These are phyloP conservation scores for Phaffia tasmanica DNA, from an alignment of 768 basidiomycete species.

Conservation along the genomic window DNA sequence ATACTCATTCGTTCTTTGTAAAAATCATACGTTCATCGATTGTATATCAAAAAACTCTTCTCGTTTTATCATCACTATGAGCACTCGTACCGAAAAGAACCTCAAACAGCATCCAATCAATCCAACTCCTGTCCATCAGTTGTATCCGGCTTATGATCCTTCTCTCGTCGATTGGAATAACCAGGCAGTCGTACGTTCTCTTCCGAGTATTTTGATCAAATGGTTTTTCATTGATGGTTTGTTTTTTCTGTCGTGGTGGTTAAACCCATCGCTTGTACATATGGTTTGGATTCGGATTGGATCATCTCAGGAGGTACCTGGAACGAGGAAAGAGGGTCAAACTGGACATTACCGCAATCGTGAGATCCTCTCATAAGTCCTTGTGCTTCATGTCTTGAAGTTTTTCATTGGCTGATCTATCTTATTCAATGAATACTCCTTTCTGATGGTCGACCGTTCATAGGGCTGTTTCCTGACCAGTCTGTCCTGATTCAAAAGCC, in stretches of 20 bases:
- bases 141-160: not conserved
- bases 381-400: not conserved
- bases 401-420: not conserved
- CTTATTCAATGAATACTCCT: not conserved
- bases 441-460: not conserved
- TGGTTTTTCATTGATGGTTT: not conserved
- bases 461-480: slow-evolving; percentile 17
- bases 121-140: not conserved
- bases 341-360: slow-evolving; percentile 22
- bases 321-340: slow-evolving; percentile 11
- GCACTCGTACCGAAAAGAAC: not conserved
- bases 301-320: slow-evolving; percentile 16
- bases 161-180: not conserved
- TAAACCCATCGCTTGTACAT: not conserved
- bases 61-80: no score
- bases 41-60: not conserved
- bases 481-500: not conserved
- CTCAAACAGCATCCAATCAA: not conserved
- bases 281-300: not conserved
- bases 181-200: not conserved
- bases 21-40: not conserved
- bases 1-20: not conserved
- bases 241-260: no score
- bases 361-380: not conserved
- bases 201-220: not conserved